Evolutionary conservation across 2,329 filamentous ascomycete genomes (phyloP).

Genomic region (Falciphora oryzae): DNA sequence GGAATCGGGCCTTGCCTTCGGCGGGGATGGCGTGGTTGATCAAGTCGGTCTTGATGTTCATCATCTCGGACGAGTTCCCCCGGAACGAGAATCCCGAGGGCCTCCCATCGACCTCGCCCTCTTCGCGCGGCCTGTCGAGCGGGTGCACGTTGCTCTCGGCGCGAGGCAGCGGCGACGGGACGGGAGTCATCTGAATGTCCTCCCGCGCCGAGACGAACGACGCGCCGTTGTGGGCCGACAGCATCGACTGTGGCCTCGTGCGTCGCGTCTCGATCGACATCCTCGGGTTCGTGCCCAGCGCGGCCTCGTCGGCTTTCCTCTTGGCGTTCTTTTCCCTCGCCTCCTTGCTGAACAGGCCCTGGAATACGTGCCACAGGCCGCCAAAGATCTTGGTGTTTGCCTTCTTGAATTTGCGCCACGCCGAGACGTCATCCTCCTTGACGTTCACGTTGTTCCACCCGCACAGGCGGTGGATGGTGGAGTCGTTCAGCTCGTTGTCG

Average conservation of each 20-base stretch:
- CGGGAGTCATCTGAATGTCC: slow-evolving; percentile 93
- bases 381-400: slow-evolving; percentile 60
- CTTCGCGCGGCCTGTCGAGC: slow-evolving; percentile 23
- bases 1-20: slow-evolving; percentile 74
- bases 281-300: slow-evolving; percentile 50
- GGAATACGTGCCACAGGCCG: slow-evolving; percentile 43
- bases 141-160: slow-evolving; percentile 26
- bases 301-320: slow-evolving; percentile 40
- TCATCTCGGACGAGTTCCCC: slow-evolving; percentile 32
- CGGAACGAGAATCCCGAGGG: slow-evolving; percentile 28
- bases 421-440: slow-evolving; percentile 74
- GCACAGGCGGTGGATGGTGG: slow-evolving; percentile 81
- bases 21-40: slow-evolving; percentile 65
- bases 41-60: slow-evolving; percentile 49
- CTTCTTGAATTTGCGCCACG: slow-evolving; percentile 90
- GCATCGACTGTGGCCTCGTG: slow-evolving; percentile 47
- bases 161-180: slow-evolving; percentile 68
- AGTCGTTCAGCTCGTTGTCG: slow-evolving; percentile 93
- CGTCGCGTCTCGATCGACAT: slow-evolving; percentile 60
- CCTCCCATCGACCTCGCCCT: slow-evolving; percentile 27
- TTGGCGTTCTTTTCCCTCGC: slow-evolving; percentile 39
- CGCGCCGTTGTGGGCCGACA: slow-evolving; percentile 41
- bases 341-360: slow-evolving; percentile 42
- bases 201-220: slow-evolving; percentile 53
- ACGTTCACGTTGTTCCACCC: slow-evolving; percentile 94